Base-by-base conservation (phyloP, 1,284 basidiomycete genomes). In the Sporisorium sorghi region DNA sequence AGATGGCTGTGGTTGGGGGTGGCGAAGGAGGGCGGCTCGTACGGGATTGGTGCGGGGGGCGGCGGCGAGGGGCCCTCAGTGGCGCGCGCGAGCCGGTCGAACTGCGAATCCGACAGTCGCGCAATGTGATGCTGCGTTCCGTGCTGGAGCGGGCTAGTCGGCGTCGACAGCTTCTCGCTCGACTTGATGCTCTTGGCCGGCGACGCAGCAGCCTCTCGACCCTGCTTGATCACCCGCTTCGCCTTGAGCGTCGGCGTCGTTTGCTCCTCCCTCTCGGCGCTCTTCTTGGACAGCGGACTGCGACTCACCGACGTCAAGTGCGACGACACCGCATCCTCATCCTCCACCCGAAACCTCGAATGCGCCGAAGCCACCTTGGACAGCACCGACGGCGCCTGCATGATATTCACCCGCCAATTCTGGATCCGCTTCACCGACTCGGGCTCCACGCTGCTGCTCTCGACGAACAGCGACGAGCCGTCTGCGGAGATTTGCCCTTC, bases 241-340 rank as follows among this genome's bases (percentile, higher is more conserved):
- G 65, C 53, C 23, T 47, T 43, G 28, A 52, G 7, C 7, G 56
- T 58, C 11, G 56, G 55, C 15, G 67, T 63, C 12, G 33, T 56
- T 1, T 58, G 26, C n/a, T 4, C n/a, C 2, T 5, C 23, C 46
- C 17, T 47, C n/a, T 7, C 28, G 9, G 14, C 44, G 11, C 44
- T 63, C 2, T 40, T 53, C 48, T 51, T 63, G 30, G 65, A 63
- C 19, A 61, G 21, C 23, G 64, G 70, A 39, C 65, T 73, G 10
- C 71, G 46, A 30, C 65, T 68, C 28, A 69, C 47, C 15, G 59
- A 64, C n/a, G 71, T 73, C 46, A 73, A 40, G 23, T 68, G 43
- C 11, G 57, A 54, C 5, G 52, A 52, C 4, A 49, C 37, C 5
- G 32, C 59, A 15, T 51, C 51, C n/a, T n/a, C n/a, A 11, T 58